Conservation (phyloP, 2,329 filamentous ascomycete genomes). For the Lachnellula cervina region DNA sequence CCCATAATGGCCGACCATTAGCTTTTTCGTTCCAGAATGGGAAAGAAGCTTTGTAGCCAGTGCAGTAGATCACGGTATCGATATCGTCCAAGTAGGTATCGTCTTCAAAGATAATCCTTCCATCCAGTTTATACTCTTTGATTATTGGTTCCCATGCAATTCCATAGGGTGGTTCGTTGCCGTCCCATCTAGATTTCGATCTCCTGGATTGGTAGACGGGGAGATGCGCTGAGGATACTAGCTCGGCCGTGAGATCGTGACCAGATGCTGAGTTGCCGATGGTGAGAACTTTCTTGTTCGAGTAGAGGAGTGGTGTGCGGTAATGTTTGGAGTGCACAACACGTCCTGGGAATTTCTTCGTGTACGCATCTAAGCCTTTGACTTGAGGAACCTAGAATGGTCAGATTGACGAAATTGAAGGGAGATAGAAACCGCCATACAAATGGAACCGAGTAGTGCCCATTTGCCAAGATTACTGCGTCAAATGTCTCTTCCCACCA, state of each 20-base stretch:
- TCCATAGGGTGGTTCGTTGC: slow-evolving; percentile 40
- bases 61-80: slow-evolving; percentile 78
- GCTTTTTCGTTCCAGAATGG: slow-evolving; percentile 57
- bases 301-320: slow-evolving; percentile 57
- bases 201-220: slow-evolving; percentile 50
- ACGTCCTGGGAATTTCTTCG: slow-evolving; percentile 49
- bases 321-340: slow-evolving; percentile 77
- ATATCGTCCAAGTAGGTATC: slow-evolving; percentile 59
- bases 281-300: slow-evolving; percentile 67
- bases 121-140: slow-evolving; percentile 37
- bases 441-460: slow-evolving; percentile 66
- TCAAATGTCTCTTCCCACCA: slow-evolving; percentile 58
- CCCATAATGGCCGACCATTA: slow-evolving; percentile 45
- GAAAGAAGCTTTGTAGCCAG: slow-evolving; percentile 78
- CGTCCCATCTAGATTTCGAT: slow-evolving; percentile 47
- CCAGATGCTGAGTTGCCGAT: slow-evolving; percentile 84
- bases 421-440: slow-evolving; percentile 33
- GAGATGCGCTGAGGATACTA: slow-evolving; percentile 33
- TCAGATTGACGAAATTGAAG: background rate
- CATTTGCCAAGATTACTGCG: slow-evolving; percentile 68
- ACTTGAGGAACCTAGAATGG: slow-evolving; percentile 49
- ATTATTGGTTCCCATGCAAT: slow-evolving; percentile 52
- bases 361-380: slow-evolving; percentile 53
- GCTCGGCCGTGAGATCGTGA: slow-evolving; percentile 70
- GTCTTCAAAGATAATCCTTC: slow-evolving; percentile 54